Conservation (phyloP, 2,329 filamentous ascomycete species). For the Trichoderma endophyticum region DNA sequence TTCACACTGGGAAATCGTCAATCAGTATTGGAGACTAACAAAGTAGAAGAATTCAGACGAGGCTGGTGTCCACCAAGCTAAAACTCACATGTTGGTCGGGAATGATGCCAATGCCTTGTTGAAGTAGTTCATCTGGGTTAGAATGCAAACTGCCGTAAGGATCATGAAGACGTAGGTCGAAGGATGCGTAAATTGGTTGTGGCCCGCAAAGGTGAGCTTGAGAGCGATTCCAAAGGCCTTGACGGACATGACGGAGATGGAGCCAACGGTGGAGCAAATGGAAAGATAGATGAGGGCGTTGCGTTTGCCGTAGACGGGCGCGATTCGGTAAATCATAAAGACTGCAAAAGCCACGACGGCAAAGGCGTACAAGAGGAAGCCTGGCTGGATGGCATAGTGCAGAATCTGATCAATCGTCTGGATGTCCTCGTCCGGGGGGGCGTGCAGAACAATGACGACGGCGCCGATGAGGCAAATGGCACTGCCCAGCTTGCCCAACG, state of each 20-base stretch:
- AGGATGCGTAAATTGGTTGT: conserved; percentile 93
- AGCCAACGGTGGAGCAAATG: conserved; percentile 95
- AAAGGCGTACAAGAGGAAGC: conserved; percentile 83
- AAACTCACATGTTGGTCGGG: conserved; percentile 87
- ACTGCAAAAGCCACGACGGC: conserved; percentile 78
- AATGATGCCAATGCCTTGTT: conserved; percentile 98
- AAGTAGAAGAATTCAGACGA: neutral
- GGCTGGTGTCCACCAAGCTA: neutral
- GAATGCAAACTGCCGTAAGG: conserved; percentile 84
- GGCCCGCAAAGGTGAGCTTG: conserved; percentile 87
- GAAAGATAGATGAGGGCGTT: conserved; percentile 96
- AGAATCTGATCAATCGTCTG: conserved; percentile 89
- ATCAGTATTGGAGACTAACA: conserved; percentile 13
- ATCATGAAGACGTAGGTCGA: conserved; percentile 98
- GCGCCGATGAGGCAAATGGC: conserved; percentile 95
- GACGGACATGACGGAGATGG: conserved; percentile 97
- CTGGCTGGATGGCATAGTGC: conserved; percentile 84
- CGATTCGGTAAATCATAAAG: conserved; percentile 95
- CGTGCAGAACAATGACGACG: conserved; percentile 95
- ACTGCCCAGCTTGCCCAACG: conserved; percentile 87
- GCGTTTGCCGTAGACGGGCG: conserved; percentile 85
- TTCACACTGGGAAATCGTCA: conserved; percentile 68
- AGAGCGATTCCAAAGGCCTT: conserved; percentile 98
- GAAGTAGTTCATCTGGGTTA: conserved; percentile 99
- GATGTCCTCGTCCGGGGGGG: conserved; percentile 89